Evolutionary conservation across 306 rosid species (phyloP), one percentile per base, ranked within the genome.

Genomic region (Prinsepia uniflora): DNA sequence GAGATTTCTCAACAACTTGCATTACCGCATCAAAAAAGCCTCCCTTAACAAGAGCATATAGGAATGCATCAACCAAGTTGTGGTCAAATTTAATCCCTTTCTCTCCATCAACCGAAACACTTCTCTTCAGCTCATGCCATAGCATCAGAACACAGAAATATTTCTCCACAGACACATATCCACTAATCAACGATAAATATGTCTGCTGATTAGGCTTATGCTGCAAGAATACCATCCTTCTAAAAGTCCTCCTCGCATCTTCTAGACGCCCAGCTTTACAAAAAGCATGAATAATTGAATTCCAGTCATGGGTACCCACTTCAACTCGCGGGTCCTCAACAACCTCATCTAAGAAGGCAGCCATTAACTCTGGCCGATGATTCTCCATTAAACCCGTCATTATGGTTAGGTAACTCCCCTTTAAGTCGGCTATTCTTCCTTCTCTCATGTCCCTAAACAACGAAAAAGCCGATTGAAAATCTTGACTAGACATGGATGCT

Each of bases 301-400:
- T 94, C 99, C 97, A 94, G 74, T 94, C 99, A 75, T 94, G 99
- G 63, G 92, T 89, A 59, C 96, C 86, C 12, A 94, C 87, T 75
- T 91, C 94, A 63, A 94, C 75, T 63, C 89, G 90, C 70, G 97
- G 98, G 78, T 94, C 97, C 78, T 76, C 96, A 59, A 81, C 96
- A 75, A 87, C 92, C 80, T 91, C 99, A 75, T 94, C 99, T 68
- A 91, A 82, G 82, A 91, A 94, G 63, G 99, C 95, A 43, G 95
- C 97, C 99, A 94, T 94, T 84, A 94, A 78, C 86, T 89, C 95
- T 5, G 97, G 97, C 65, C 99, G 86, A 79, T 89, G 86, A 60
- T 83, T 91, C 84, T 91, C 99, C 97, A 91, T 89, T 72, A 94
- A 86, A 82, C 96, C 91, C 11, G 97, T 94, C 99, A 94, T 94